Evolutionary conservation across 2,329 filamentous ascomycete genomes (phyloP).

Genomic region (Hawksworthiomyces lignivorus): DNA sequence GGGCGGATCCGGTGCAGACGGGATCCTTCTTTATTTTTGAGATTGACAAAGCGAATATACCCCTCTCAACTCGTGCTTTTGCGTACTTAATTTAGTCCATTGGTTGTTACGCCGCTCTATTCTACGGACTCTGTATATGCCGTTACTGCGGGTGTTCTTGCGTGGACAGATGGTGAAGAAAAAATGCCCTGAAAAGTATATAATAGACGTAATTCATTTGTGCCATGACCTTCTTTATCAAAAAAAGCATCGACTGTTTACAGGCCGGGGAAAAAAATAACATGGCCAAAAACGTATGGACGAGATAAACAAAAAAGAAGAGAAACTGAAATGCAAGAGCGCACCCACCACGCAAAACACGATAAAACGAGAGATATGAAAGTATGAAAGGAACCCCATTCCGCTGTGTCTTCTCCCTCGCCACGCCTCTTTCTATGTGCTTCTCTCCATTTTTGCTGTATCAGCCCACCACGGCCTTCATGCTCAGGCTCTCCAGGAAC

Average conservation of each 20-base stretch:
- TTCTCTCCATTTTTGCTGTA: too few relatives aligned
- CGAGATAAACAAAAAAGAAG: neutral
- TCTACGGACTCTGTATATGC: too few relatives aligned
- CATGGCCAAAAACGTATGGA: neutral
- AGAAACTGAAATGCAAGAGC: neutral
- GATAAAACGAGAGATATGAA: neutral
- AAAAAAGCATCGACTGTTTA: too few relatives aligned
- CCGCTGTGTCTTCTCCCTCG: neutral
- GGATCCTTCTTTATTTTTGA: neutral
- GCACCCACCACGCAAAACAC: neutral
- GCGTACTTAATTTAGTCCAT: too few relatives aligned
- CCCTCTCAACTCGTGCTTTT: too few relatives aligned
- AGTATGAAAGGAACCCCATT: neutral
- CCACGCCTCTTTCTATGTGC: neutral
- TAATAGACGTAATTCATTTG: constrained; percentile 5
- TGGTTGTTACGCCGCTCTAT: too few relatives aligned
- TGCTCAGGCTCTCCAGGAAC: constrained; percentile 85
- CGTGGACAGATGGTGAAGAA: too few relatives aligned
- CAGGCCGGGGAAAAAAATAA: neutral
- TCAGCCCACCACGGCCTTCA: constrained; percentile 73
- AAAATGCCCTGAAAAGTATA: too few relatives aligned
- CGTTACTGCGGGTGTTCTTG: too few relatives aligned
- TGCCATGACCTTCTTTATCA: neutral
- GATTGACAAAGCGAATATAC: neutral
- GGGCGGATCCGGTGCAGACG: too few relatives aligned